Evolutionary conservation across 2,329 filamentous ascomycete genomes (phyloP), one percentile per base, ranked within the genome.

Genomic region (Ophiobolus disseminans): DNA sequence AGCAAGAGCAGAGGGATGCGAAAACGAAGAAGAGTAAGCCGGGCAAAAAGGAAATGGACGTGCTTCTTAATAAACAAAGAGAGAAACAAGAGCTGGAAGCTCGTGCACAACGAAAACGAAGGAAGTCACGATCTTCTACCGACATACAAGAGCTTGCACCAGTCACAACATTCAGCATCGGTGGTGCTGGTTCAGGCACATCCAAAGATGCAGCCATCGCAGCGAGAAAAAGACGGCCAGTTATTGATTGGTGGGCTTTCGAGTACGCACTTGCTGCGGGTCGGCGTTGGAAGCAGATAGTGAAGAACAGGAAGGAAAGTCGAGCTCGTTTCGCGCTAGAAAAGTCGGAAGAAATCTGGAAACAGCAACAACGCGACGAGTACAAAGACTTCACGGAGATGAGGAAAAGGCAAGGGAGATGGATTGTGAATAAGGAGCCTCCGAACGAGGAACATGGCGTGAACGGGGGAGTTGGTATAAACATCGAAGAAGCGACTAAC

Each of bases 231-330:
- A 31, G 13, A 20, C 11, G 25, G n/a, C 28, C 9, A 23, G 19
- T 31, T 14, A 31, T 42, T 4, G 48, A 50, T 16, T 45, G 48
- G 41, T 42, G 41, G 37, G 36, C 28, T 7, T 50, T 50, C 30
- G 30, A 43, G 17, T 35, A 42, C 20, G 28, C 17, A 9, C 32
- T 51, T 14, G 40, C 28, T 9, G 26, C 8, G 2, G 40, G 43
- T 8, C 25, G 38, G 13, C 36, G 34, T 5, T 45, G 43, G 48
- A 32, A 13, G 13, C 13, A 38, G 19, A 50, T 46, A 14, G 20
- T 43, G 4, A 11, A 43, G 26, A 10, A 31, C 32, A 42, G 23
- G 22, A 25, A 14, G 17, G n/a, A 19, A 23, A 25, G 31, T 16
- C 43, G 36, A 3, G 9, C n/a, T 3, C 3, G 9, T 3, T 28